phyloP scores from a whole-genome alignment of 1,139 yeast species.

The Saccharomyces hybrid region DNA sequence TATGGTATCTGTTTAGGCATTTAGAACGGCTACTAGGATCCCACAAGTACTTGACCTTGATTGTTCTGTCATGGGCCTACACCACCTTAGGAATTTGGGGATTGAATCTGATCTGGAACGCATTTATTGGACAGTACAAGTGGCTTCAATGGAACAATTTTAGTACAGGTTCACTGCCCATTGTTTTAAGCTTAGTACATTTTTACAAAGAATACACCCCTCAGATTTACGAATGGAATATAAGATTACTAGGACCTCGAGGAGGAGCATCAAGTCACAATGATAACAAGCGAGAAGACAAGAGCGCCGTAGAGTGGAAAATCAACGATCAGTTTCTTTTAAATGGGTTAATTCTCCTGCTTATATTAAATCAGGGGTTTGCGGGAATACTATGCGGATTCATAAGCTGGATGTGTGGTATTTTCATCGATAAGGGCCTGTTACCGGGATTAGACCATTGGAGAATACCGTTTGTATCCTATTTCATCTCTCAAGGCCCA shows the following conservation, averaged over 20 bases:
- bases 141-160: slow-evolving; percentile 23
- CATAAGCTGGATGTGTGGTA: slow-evolving; percentile 28
- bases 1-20: slow-evolving; percentile 30
- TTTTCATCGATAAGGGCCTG: slow-evolving; percentile 26
- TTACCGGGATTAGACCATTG: slow-evolving; percentile 25
- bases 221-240: slow-evolving; percentile 25
- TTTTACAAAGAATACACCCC: slow-evolving; percentile 32
- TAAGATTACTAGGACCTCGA: slow-evolving; percentile 19
- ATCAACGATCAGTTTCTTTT: slow-evolving; percentile 28
- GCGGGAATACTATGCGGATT: slow-evolving; percentile 25
- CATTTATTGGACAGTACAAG: slow-evolving; percentile 5
- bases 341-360: slow-evolving; percentile 18
- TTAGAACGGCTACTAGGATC: slow-evolving; percentile 30
- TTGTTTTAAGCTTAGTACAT: slow-evolving; percentile 25
- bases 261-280: slow-evolving; percentile 11
- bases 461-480: slow-evolving; percentile 18
- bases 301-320: slow-evolving; percentile 13
- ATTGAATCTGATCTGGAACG: slow-evolving; percentile 14
- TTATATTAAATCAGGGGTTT: slow-evolving; percentile 27
- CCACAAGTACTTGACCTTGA: slow-evolving; percentile 26
- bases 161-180: slow-evolving; percentile 26
- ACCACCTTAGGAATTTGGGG: slow-evolving; percentile 17
- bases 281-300: slow-evolving; percentile 10
- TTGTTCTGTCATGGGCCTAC: slow-evolving; percentile 20
- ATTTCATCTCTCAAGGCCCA: slow-evolving; percentile 3